Evolutionary conservation across 169 alveolate species (phyloP), one percentile per base, ranked within the genome.

Genomic region (Toxoplasma gondii): DNA sequence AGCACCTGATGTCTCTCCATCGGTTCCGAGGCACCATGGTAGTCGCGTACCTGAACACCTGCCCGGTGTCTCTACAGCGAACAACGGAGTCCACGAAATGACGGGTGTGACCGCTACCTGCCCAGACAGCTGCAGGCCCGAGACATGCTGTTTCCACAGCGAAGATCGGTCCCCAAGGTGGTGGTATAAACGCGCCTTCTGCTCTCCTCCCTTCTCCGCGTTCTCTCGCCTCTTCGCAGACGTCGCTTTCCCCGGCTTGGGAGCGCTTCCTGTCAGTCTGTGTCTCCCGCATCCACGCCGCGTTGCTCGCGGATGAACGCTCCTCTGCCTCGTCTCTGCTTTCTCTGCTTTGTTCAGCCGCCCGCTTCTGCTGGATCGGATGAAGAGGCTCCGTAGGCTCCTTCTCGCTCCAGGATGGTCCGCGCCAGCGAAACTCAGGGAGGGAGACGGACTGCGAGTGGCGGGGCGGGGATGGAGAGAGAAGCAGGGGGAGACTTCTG

Each of bases 111-210:
- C 91, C 91, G 44, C 91, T 86, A n/a, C 22, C 69, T 17, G 41
- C 34, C 91, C 91, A 86, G 53, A 86, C 31, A 9, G 91, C 80
- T 39, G 78, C 38, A 17, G 91, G 91, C 5, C 91, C 91, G 24
- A 86, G 78, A 16, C 64, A 41, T 12, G 91, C 91, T 43, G 91
- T 86, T 45, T 86, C 91, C n/a, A 86, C 91, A 41, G 36, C 38
- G 44, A 45, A 86, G 39, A 86, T 49, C 9, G 44, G 69, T 1
- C 58, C 91, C 36, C 34, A 64, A 1, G 7, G 74, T 31, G n/a
- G 74, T 1, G 7, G 19, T 53, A 19, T 27, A 64, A 64, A 64
- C 74, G 1, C 74, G 74, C 9, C 44, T 74, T 74, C 84, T 1
- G 12, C 84, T 74, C 43, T n/a, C 2, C 12, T 22, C 84, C n/a